Conservation (phyloP, 169 alveolate species). For the Cystoisospora suis region DNA sequence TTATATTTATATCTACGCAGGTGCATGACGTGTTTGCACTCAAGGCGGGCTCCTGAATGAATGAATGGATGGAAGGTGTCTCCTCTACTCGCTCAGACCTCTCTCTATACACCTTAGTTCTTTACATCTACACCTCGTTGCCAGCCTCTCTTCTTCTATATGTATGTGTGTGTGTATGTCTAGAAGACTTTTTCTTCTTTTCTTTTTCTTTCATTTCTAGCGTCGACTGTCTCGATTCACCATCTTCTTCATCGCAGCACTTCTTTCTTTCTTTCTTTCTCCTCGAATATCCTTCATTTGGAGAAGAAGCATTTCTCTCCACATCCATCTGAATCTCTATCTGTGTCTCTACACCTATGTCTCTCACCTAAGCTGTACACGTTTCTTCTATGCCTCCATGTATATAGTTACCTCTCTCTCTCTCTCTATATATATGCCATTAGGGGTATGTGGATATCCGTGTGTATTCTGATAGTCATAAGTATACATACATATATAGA, state of each 20-base stretch:
- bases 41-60: too few relatives aligned
- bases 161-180: background rate
- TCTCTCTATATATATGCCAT: background rate
- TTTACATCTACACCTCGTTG: background rate
- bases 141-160: background rate
- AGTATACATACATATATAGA: too few relatives aligned
- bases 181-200: background rate
- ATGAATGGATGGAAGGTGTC: background rate
- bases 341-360: background rate
- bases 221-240: background rate
- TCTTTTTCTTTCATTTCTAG: background rate
- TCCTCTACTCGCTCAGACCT: background rate
- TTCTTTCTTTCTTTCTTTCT: background rate
- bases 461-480: too few relatives aligned
- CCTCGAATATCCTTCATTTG: background rate
- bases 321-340: background rate
- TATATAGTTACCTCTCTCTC: background rate
- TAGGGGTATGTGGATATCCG: background rate
- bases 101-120: background rate
- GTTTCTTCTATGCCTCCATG: background rate
- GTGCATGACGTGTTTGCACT: too few relatives aligned
- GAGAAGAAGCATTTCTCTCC: background rate
- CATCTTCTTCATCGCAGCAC: background rate
- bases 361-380: background rate
- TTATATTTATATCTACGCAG: too few relatives aligned